These are phyloP conservation scores for Trypanosoma boissoni DNA, from an alignment of 208 protist species.

Conservation along the genomic window DNA sequence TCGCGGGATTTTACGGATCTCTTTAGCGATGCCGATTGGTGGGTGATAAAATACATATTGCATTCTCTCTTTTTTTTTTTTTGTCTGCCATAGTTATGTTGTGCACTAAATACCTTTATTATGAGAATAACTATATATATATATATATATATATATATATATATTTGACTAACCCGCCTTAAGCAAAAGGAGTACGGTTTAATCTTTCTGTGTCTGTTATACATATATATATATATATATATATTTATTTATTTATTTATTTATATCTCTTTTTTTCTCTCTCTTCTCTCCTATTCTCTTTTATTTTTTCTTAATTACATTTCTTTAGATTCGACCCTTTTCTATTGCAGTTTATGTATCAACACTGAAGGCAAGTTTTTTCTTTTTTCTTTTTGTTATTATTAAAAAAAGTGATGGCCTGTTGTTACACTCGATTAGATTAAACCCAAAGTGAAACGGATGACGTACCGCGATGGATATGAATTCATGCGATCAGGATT, in stretches of 20 bases:
- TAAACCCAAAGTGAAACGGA: too few relatives aligned
- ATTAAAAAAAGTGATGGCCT: too few relatives aligned
- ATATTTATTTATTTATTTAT: not conserved
- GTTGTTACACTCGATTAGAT: too few relatives aligned
- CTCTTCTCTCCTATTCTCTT: not conserved
- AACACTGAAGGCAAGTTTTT: too few relatives aligned
- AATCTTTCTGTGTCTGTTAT: constrained; percentile 1
- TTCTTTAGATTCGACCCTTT: not conserved
- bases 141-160: constrained; percentile 21
- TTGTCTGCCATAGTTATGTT: not conserved
- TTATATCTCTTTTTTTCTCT: not conserved
- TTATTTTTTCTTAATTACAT: too few relatives aligned
- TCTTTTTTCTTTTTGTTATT: too few relatives aligned
- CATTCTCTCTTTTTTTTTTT: constrained; percentile 3
- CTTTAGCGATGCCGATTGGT: too few relatives aligned
- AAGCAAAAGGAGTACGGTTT: too few relatives aligned
- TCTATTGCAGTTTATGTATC: too few relatives aligned
- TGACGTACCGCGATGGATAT: too few relatives aligned
- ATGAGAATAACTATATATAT: not conserved
- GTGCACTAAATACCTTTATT: not conserved
- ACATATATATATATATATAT: constrained; percentile 4
- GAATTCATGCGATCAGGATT: too few relatives aligned
- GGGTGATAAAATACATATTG: not conserved
- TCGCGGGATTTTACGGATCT: too few relatives aligned
- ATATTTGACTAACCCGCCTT: constrained; percentile 1